Evolutionary conservation across 345 rosid species (phyloP).

Genomic region (Odontarrhena argentea): DNA sequence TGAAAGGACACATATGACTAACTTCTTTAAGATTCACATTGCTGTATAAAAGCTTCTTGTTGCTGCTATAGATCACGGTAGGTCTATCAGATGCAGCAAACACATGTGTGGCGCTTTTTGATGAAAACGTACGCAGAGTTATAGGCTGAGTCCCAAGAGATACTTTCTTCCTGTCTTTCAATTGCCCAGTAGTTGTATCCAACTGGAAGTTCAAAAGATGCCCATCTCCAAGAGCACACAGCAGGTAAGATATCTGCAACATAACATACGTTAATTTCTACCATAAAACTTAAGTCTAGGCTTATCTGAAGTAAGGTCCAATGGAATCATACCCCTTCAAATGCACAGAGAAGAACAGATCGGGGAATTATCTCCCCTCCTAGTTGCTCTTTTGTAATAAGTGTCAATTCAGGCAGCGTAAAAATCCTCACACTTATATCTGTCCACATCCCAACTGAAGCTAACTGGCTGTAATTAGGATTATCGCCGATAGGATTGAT

Average conservation of each 20-base stretch:
- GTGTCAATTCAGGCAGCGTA: constrained; percentile 85
- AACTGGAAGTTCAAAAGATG: constrained; percentile 87
- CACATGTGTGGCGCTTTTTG: constrained; percentile 85
- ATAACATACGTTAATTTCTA: constrained; percentile 27
- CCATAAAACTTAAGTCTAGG: not conserved
- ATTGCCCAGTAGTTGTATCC: constrained; percentile 80
- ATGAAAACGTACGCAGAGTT: constrained; percentile 93
- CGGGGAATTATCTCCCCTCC: constrained; percentile 99
- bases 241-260: constrained; percentile 80
- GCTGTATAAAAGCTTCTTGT: constrained; percentile 92
- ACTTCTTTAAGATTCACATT: constrained; percentile 98
- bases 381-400: constrained; percentile 82
- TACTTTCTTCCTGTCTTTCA: constrained; percentile 87
- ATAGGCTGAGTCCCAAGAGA: constrained; percentile 99
- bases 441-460: constrained; percentile 99
- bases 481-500: constrained; percentile 89
- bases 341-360: constrained; percentile 89
- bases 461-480: constrained; percentile 79
- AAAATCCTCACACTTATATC: constrained; percentile 90
- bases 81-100: constrained; percentile 99
- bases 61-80: constrained; percentile 94
- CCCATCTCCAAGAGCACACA: constrained; percentile 99
- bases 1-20: constrained; percentile 97
- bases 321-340: constrained; percentile 82
- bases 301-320: constrained; percentile 21